Percentiles rank a stretch among this genome's conserved stretches.
Conservation (phyloP, 495 filamentous ascomycete genomes). For the Thermothielavioides terrestris region DNA sequence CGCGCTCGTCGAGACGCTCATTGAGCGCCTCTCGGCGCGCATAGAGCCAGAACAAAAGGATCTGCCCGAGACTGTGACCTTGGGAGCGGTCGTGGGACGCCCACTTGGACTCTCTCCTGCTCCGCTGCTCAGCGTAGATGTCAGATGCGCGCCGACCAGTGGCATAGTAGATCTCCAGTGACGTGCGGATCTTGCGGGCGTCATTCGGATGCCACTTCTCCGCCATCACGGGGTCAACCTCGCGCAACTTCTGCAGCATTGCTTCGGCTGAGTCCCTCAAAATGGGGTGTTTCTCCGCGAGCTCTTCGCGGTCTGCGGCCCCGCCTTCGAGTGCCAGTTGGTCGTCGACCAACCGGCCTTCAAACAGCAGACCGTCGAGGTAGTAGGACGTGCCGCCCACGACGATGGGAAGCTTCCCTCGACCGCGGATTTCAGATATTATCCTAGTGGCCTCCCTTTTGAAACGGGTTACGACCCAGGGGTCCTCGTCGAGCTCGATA, state of each 20-base stretch:
- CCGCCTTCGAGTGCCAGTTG: constrained; percentile 22
- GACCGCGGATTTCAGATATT: constrained; percentile 66
- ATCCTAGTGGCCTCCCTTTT: constrained; percentile 55
- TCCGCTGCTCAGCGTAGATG: constrained; percentile 71
- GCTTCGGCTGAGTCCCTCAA: constrained; percentile 58
- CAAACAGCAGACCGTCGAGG: constrained; percentile 75
- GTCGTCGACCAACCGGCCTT: constrained; percentile 51
- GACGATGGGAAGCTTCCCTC: constrained; percentile 76
- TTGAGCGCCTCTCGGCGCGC: constrained; percentile 57
- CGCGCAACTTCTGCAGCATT: constrained; percentile 59
- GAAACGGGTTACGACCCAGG: constrained; percentile 77
- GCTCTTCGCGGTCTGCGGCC: constrained; percentile 24
- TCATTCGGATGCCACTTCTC: constrained; percentile 91
- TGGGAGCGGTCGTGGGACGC: constrained; percentile 8
- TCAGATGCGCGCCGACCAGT: constrained; percentile 75
- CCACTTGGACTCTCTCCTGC: constrained; percentile 22
- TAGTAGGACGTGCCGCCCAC: constrained; percentile 97
- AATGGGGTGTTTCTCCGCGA: constrained; percentile 54
- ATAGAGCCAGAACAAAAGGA: constrained; percentile 83
- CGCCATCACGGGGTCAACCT: constrained; percentile 86
- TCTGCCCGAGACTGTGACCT: constrained; percentile 45
- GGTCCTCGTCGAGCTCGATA: constrained; percentile 59
- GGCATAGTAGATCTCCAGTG: constrained; percentile 77
- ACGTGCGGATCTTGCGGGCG: constrained; percentile 76
- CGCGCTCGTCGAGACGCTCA: constrained; percentile 61